Base-by-base conservation (phyloP, 495 filamentous ascomycete species). In the Niebla homalea region DNA sequence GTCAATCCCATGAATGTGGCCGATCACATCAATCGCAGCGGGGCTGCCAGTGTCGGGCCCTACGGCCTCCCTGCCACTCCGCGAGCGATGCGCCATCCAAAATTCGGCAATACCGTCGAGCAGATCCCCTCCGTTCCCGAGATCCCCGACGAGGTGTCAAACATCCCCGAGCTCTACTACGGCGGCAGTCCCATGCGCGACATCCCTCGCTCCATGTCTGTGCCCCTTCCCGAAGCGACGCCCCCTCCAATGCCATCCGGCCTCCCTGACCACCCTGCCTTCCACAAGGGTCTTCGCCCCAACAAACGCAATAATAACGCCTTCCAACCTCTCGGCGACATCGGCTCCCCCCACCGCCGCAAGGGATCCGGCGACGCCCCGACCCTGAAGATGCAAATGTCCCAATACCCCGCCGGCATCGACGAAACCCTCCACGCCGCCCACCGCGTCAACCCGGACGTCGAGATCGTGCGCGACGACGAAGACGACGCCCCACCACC, bases 61-160 rank as follows among this genome's bases (percentile, higher is more conserved):
- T 70, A 88, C 48, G 87, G 88, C 2, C 71, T 94, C 1, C 86
- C 88, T 38, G 84, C 87, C 4, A 93, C 87, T 6, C 87, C 88
- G 19, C 74, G 82, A 66, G 86, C 87, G 2, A 92, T 93, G 87
- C 76, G 83, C 22, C 80, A 89, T 60, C 77, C 80, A 3, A 81
- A 81, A 43, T 81, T 88, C 54, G 74, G 79, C 54, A 71, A 73
- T 0, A 72, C 75, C 39, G 68, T 68, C 48, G 71, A 76, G 21
- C 64, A 65, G 40, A 77, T 77, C 40, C 80, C 80, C 23, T 73
- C 76, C 12, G 78, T 89, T 2, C 84, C 87, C 2, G 70, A 75
- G 8, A 72, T 89, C 6, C 81, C 85, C 5, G 68, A 76, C 16
- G 70, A 67, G 37, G 37, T 71, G 12, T 63, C 72, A 21, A 60